Base-by-base conservation (phyloP, 495 filamentous ascomycete species). In the Aspergillus indologenus region DNA sequence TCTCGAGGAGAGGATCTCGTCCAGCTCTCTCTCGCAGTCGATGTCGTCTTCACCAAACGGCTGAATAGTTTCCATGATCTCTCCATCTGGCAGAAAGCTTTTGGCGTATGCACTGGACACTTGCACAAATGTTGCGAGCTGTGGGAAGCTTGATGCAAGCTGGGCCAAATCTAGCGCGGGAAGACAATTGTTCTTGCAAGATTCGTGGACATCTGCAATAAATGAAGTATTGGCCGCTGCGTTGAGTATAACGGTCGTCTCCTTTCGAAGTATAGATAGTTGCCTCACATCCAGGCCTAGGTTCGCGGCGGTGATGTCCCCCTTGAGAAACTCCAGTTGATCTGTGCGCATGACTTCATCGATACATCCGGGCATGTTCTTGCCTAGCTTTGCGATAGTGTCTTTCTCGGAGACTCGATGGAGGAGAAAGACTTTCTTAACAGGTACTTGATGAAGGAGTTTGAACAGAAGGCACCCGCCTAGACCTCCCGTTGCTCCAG, bases 381-480 rank as follows among this genome's bases (percentile, higher is more conserved):
- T 52, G 19, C 31, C 62, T 60, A 53, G 63, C 44, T 65, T 56
- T 12, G 26, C 48, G 2, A 69, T 53, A 15, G 65, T 58, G 11
- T 53, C 24, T 15, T 57, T 43, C 22, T 58, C 34, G 0, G 62
- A 60, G 0, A 54, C 58, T 0, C 64, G 57, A 21, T 54, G 56
- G 3, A 69, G 49, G 0, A 63, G 58, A 15, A 63, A 65, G 23
- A 67, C 59, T 19, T 65, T 61, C 4, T 49, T 48, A 0, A 59
- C 62, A 18, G 65, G 65, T 17, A 70, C 31, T 20, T 65, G 62
- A 12, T 63, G 42, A 0, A 62, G 48, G 5, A 67, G 59, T 50
- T 69, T 69, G 50, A 65, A 69, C 11, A 69, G 40, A 12, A 69
- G 29, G 44, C 67, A 69, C 1, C 56, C 61, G 0, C 67, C 67